A percentile compares a stretch with the other conserved stretches of the same genome.
Evolutionary conservation across 768 basidiomycete species (phyloP).

Genomic region (Pisolithus albus): DNA sequence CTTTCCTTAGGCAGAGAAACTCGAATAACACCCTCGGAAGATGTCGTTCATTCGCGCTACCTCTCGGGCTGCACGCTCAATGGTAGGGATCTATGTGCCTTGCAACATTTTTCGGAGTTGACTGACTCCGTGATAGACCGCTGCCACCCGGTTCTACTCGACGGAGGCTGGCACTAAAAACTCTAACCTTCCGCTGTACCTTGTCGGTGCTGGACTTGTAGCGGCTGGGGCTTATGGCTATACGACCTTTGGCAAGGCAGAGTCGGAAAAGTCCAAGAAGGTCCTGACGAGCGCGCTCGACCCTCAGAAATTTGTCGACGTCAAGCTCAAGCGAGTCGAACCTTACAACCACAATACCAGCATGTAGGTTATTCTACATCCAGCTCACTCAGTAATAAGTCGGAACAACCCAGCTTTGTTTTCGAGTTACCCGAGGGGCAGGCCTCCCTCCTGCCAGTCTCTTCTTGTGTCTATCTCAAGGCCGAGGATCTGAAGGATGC

Average conservation of each 20-base stretch:
- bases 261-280: constrained; percentile 34
- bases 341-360: constrained; percentile 95
- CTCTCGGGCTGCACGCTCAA: constrained; percentile 32
- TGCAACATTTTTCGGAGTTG: background rate
- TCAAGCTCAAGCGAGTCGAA: constrained; percentile 73
- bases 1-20: no score
- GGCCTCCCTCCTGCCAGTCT: constrained; percentile 70
- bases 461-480: constrained; percentile 74
- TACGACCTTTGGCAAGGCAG: constrained; percentile 31
- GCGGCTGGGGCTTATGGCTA: constrained; percentile 46
- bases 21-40: background rate
- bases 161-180: constrained; percentile 41
- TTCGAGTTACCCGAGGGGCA: constrained; percentile 77
- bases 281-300: constrained; percentile 63
- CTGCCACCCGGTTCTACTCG: constrained; percentile 39
- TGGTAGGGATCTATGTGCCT: constrained; percentile 23
- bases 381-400: background rate
- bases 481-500: constrained; percentile 62
- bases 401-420: constrained; percentile 45
- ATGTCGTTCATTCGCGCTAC: constrained; percentile 42
- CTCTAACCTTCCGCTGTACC: constrained; percentile 41
- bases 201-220: constrained; percentile 43
- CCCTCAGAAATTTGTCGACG: constrained; percentile 67
- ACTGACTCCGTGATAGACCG: constrained; percentile 21
- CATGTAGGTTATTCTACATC: constrained; percentile 37